These are phyloP conservation scores for Sugiyamaella japonica DNA, from an alignment of 1,139 yeast species.

Conservation along the genomic window DNA sequence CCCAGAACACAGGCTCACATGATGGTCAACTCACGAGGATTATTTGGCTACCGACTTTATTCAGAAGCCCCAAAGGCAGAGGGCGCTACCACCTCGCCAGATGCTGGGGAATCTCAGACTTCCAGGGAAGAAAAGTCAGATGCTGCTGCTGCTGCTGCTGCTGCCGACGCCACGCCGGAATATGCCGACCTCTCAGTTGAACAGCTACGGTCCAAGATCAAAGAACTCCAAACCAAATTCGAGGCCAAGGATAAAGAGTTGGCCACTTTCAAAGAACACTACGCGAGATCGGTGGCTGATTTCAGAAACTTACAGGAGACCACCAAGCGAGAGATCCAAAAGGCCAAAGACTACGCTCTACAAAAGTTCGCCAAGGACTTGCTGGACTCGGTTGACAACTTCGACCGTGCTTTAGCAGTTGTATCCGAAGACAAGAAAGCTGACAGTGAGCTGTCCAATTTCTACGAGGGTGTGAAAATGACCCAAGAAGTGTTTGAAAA, in stretches of 20 bases:
- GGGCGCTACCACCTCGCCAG: background rate
- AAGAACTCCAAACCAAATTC: constrained; percentile 52
- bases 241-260: constrained; percentile 73
- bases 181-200: constrained; percentile 7
- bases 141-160: background rate
- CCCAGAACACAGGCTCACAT: background rate
- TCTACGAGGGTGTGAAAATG: constrained; percentile 90
- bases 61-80: constrained; percentile 5
- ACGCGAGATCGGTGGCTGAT: constrained; percentile 84
- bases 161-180: background rate
- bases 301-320: constrained; percentile 92
- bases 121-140: background rate
- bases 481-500: constrained; percentile 84
- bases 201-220: constrained; percentile 25
- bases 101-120: background rate
- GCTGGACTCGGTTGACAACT: constrained; percentile 87
- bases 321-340: constrained; percentile 81
- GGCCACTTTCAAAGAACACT: constrained; percentile 80
- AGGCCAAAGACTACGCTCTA: constrained; percentile 86
- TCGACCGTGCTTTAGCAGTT: constrained; percentile 80
- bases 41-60: constrained; percentile 5
- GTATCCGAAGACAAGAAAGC: constrained; percentile 57
- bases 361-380: constrained; percentile 92
- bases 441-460: constrained; percentile 63
- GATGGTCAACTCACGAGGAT: constrained; percentile 3